Evolutionary conservation across 1,284 basidiomycete species (phyloP), one percentile per base, ranked within the genome.

Genomic region (Pseudozyma thailandica): DNA sequence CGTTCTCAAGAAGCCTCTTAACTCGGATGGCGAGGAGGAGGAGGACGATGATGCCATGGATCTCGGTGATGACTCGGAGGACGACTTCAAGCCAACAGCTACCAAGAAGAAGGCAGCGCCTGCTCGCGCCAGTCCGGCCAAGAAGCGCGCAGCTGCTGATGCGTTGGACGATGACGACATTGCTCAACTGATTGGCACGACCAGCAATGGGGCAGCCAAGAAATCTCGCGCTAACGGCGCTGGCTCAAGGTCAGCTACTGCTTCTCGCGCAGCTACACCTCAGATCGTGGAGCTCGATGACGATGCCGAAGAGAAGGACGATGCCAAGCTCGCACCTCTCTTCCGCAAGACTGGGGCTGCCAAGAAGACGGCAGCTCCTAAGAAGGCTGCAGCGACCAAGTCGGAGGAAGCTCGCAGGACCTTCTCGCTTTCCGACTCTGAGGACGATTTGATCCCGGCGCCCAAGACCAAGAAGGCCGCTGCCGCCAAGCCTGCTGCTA

Each of bases 21-120:
- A 88, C 61, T 86, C 85, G 3, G 90, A 89, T 50, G 63, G 57
- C 43, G 90, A 90, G 50, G 83, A 84, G 44, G 69, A 69, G 10
- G 72, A 68, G 23, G 72, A 72, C 28, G 72, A 72, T 28, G 72
- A 62, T 20, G 56, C 41, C 25, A 59, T 59, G 43, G 54, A 57
- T 18, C 55, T 50, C 27, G 69, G 50, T 23, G 72, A 72, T 18
- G 75, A 77, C 48, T 70, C 65, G 33, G 74, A 75, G 42, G 74
- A 75, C 35, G 75, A 77, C 49, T 77, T 72, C 46, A 70, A 71
- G 46, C 72, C 48, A 3, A 56, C 49, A 6, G 63, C 63, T 9
- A 43, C 48, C 18, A 72, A 72, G 46, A 72, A 71, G 55, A 53
- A 61, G 30, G 44, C 72, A 2, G 27, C 57, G 2, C 47, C 71